These are phyloP conservation scores for Xanthoconium stramineum DNA, from an alignment of 768 basidiomycete species.

Conservation along the genomic window DNA sequence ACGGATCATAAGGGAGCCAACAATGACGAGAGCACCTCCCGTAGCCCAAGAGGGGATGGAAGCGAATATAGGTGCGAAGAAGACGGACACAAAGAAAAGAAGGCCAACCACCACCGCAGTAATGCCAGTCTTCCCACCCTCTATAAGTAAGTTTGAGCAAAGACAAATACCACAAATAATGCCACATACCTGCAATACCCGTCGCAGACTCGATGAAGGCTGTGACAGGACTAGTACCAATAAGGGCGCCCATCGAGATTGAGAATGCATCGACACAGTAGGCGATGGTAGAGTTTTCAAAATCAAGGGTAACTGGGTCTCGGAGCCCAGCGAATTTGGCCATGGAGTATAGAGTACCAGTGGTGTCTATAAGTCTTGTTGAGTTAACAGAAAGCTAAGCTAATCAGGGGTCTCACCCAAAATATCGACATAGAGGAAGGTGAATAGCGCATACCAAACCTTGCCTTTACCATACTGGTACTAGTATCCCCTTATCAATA, in stretches of 20 bases:
- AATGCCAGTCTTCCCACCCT: constrained; percentile 87
- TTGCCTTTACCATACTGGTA: constrained; percentile 56
- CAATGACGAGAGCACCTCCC: constrained; percentile 79
- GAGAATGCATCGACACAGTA: constrained; percentile 82
- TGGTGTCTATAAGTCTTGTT: constrained; percentile 31
- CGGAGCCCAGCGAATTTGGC: constrained; percentile 88
- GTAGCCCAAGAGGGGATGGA: constrained; percentile 88
- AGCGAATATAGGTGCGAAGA: constrained; percentile 87
- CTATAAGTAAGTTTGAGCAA: constrained; percentile 32
- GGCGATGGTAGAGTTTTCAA: constrained; percentile 78
- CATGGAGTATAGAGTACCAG: constrained; percentile 85
- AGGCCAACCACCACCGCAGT: constrained; percentile 71
- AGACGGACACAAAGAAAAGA: constrained; percentile 79
- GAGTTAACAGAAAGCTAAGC: neutral
- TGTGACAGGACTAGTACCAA: constrained; percentile 80
- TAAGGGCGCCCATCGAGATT: constrained; percentile 76
- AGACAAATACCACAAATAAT: neutral
- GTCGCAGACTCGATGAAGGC: constrained; percentile 83
- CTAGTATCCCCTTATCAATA: constrained; percentile 31
- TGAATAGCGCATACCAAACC: constrained; percentile 86
- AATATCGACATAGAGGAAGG: constrained; percentile 89
- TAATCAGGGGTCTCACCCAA: constrained; percentile 46
- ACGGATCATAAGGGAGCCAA: constrained; percentile 86
- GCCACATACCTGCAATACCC: constrained; percentile 60
- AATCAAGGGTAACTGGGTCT: constrained; percentile 80